Evolutionary conservation across 2,329 filamentous ascomycete genomes (phyloP).

Genomic region (Botryotinia calthae): DNA sequence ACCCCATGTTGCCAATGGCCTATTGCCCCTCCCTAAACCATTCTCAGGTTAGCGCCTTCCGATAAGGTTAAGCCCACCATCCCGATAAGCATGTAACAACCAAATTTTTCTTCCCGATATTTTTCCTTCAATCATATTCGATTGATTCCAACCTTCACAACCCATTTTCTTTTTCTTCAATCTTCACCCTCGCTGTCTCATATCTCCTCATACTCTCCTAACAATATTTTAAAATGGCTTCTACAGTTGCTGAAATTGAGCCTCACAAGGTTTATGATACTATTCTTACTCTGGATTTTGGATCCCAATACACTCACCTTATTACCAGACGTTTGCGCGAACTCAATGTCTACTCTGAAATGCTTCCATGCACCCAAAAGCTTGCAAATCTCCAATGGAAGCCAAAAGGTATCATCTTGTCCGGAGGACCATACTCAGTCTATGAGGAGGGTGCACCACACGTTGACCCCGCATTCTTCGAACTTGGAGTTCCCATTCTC

Average conservation of each 20-base stretch:
- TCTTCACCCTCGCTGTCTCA: too few species aligned
- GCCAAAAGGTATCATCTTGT: constrained; percentile 80
- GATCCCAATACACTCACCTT: constrained; percentile 71
- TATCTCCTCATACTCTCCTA: neutral
- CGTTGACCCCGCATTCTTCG: constrained; percentile 78
- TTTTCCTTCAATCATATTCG: constrained; percentile 5
- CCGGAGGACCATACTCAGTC: constrained; percentile 70
- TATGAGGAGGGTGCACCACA: constrained; percentile 77
- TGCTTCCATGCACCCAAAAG: constrained; percentile 85
- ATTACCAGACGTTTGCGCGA: constrained; percentile 64
- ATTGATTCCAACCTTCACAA: neutral
- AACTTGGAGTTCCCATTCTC: constrained; percentile 37
- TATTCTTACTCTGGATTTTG: constrained; percentile 71
- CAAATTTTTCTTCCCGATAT: constrained; percentile 14
- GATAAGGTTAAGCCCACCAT: constrained; percentile 2
- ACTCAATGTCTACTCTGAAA: constrained; percentile 80
- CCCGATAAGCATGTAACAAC: constrained; percentile 8
- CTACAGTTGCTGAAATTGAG: constrained; percentile 23
- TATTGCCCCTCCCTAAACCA: constrained; percentile 16
- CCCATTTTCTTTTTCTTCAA: neutral
- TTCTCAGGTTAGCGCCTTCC: neutral
- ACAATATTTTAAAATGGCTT: neutral
- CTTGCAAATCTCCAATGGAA: constrained; percentile 72
- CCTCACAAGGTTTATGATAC: constrained; percentile 45
- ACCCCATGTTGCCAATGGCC: neutral